Evolutionary conservation across 257 asterid genomes (phyloP), one percentile per base, ranked within the genome.

Genomic region (Verbena officinalis): DNA sequence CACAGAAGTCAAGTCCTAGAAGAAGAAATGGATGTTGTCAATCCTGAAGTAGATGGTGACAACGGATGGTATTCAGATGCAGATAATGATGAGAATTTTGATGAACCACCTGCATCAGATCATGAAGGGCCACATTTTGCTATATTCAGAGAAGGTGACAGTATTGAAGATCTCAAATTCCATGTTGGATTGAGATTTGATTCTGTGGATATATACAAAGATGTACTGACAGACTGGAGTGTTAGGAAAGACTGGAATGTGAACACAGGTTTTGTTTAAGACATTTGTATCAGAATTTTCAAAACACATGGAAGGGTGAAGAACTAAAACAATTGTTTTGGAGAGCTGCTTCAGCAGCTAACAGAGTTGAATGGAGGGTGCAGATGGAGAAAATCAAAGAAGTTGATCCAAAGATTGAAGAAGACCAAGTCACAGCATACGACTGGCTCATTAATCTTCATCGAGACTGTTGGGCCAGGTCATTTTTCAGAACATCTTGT

Each of bases 401-500:
- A 1, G 8, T 23, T 22, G 57, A 55, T 8, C n/a, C 3, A 4
- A 15, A 31, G n/a, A 1, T 30, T 0, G 7, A n/a, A 14, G 11
- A 12, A 14, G 0, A 4, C 0, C 0, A 9, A 0, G n/a, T 4
- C 4, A 14, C 42, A 1, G 6, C 2, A 4, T 10, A 1, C 14
- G 14, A 53, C 2, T 52, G 38, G 40, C 15, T 27, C 0, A 13
- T 13, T 1, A 53, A 27, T 1, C 12, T 27, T 1, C 14, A 39
- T 3, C 0, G 3, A 1, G 16, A 1, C 1, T 6, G 27, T 5
- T n/a, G 8, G 36, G 8, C 7, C 0, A 30, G 23, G 24, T n/a
- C 23, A 2, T 19, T 12, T 7, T 55, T 54, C 5, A 9, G 3
- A 10, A 24, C 22, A 0, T 3, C 3, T 5, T 54, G 12, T 5